Conservation (phyloP, 352 stramenopile species). For the Globisporangium yorkense region DNA sequence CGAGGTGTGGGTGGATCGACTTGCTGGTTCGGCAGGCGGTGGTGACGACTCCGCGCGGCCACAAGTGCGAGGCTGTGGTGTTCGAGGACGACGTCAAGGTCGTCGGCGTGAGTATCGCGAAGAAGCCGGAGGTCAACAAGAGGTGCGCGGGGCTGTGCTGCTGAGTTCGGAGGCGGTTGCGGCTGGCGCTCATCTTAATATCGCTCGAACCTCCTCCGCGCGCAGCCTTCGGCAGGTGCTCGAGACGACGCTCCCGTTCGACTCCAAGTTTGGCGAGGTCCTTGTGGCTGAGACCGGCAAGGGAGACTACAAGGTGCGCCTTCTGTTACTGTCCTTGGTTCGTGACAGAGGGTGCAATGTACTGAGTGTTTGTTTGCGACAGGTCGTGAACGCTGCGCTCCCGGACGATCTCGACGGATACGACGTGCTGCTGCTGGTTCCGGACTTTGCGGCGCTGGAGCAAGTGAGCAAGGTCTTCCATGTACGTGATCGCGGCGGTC, state of each 20-base stretch:
- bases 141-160: conserved; percentile 13
- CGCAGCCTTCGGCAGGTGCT: conserved; percentile 49
- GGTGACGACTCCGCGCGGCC: conserved; percentile 65
- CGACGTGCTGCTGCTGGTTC: conserved; percentile 64
- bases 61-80: conserved; percentile 62
- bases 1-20: too few relatives aligned
- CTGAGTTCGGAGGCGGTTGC: too few relatives aligned
- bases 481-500: conserved; percentile 21
- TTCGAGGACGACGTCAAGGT: conserved; percentile 81
- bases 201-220: background rate
- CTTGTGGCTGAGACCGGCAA: conserved; percentile 43
- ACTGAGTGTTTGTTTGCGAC: background rate
- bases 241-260: conserved; percentile 52
- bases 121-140: conserved; percentile 42
- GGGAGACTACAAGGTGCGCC: conserved; percentile 33
- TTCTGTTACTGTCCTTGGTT: background rate
- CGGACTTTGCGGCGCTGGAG: conserved; percentile 53
- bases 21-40: conserved; percentile 34
- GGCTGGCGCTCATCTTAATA: too few relatives aligned
- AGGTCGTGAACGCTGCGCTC: conserved; percentile 45
- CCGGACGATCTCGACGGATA: conserved; percentile 60
- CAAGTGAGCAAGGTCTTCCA: conserved; percentile 72
- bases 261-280: conserved; percentile 55
- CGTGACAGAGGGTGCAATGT: background rate
- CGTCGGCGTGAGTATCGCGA: conserved; percentile 55